Percentiles rank a stretch among this genome's conserved stretches.
Conservation (phyloP, 2,329 filamentous ascomycete species). For the Colletotrichum salicis region DNA sequence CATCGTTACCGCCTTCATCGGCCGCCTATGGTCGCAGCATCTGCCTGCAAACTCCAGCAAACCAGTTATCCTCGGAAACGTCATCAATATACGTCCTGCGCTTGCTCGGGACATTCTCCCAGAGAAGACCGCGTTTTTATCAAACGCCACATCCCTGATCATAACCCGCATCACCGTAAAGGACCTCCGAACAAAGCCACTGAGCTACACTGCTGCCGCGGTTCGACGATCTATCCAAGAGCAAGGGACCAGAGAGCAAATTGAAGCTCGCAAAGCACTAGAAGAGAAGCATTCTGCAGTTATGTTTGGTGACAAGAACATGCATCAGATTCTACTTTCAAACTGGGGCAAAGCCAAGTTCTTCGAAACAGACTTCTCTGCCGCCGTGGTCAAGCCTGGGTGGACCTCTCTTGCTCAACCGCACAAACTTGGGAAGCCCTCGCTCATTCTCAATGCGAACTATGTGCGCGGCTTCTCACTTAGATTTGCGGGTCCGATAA, state of each 20-base stretch:
- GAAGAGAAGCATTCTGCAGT: constrained; percentile 35
- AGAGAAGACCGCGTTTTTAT: neutral
- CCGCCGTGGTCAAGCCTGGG: constrained; percentile 38
- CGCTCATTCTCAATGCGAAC: constrained; percentile 30
- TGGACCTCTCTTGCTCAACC: neutral
- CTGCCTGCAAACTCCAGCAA: constrained; percentile 32
- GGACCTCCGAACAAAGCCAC: constrained; percentile 36
- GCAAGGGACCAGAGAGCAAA: constrained; percentile 46
- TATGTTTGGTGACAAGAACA: constrained; percentile 44
- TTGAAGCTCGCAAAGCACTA: constrained; percentile 37
- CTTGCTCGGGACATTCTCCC: neutral
- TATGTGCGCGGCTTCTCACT: constrained; percentile 9
- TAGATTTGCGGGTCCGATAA: constrained; percentile 27
- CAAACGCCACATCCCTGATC: constrained; percentile 33
- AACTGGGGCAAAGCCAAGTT: constrained; percentile 52
- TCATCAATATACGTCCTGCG: neutral
- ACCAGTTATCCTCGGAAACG: constrained; percentile 38
- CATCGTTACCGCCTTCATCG: constrained; percentile 53
- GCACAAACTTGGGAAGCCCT: constrained; percentile 32
- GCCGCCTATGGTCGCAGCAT: constrained; percentile 34
- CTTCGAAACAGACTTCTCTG: constrained; percentile 49
- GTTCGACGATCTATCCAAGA: constrained; percentile 45
- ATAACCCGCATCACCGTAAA: constrained; percentile 21
- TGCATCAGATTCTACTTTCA: constrained; percentile 45
- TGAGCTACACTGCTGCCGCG: constrained; percentile 41